Evolutionary conservation across 2,329 filamentous ascomycete species (phyloP), one percentile per base, ranked within the genome.

Genomic region (Penicillium brasilianum): DNA sequence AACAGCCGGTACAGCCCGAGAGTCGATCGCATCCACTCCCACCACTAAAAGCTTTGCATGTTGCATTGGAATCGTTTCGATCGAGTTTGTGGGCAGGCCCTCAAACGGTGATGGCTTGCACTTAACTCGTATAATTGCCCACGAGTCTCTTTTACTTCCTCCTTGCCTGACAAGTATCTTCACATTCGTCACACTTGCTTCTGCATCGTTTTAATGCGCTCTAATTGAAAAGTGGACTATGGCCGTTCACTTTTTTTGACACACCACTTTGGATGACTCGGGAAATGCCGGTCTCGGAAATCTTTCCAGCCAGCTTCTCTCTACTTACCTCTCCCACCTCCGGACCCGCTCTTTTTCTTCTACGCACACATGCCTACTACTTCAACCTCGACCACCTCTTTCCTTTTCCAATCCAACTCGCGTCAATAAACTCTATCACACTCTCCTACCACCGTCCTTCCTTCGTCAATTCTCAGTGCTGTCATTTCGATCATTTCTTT

Each of bases 1-100:
- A 79, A 72, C 20, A 79, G 77, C 60, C 74, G 76, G 20, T 79
- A 76, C 61, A 79, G 77, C 63, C 76, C 77, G 7, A 72, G 73
- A 37, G 65, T 72, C 30, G 76, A 78, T 60, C 76, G 75, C 48
- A 73, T 70, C 44, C 76, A 78, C 62, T 75, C 74, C 11, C 76
- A 78, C 60, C 71, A 75, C 57, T 77, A 68, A 63, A 59, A 57
- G 54, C 30, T 36, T 55, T 59, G 28, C 30, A 55, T 54, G 36
- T 54, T 57, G 53, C 50, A 46, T 59, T 55, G 52, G 46, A 64
- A 62, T 64, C 56, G 58, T 57, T 58, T 67, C 55, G 59, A 59
- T 64, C 55, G 61, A 66, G 68, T 69, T 66, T 67, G 68, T 55
- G 66, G 67, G 66, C 66, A 58, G 68, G 62, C 59, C 67, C 64